Base-by-base conservation (phyloP, 352 stramenopile genomes). In the Plasmopara viticola region DNA sequence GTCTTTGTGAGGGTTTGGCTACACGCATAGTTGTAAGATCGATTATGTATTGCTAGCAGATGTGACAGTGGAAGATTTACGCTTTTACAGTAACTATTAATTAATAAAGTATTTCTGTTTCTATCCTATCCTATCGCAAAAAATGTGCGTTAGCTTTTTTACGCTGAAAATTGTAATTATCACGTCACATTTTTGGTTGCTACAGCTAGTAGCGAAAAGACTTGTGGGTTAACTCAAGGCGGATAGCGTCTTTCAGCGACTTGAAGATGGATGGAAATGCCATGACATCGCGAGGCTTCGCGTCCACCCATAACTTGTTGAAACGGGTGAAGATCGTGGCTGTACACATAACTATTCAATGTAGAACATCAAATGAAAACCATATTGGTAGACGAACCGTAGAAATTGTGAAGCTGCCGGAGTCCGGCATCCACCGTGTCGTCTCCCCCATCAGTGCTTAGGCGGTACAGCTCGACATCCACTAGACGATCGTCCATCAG, bases 201-300 rank as follows among this genome's bases (percentile, higher is more conserved):
- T 25, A 25, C 20, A 25, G 20, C 3, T 28, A 31, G 58, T 88
- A 93, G 14, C 61, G 41, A 60, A 90, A 93, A 31, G 82, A 86
- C 30, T 68, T 67, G 40, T 65, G 61, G 25, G 53, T 62, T 17
- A 90, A 62, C 48, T 92, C 74, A 29, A 43, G 18, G 39, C 78
- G 77, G 42, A 90, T 73, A 41, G 74, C 68, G 33, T 77, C 57
- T 66, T 94, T 91, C 49, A 94, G 72, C 40, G 73, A 73, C 49
- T 92, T 67, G 62, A 94, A 94, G 41, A 94, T 84, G 18, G 66
- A 70, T 5, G 84, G 84, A 58, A 94, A 94, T 17, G 78, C 81
- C 84, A 94, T 94, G 25, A 90, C 73, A 39, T 94, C 84, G 38
- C 72, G 75, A 41, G 84, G 84, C 49, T 94, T 92, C 18, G 71